phyloP scores from a whole-genome alignment of 768 basidiomycete species.

The Mycena maculata region DNA sequence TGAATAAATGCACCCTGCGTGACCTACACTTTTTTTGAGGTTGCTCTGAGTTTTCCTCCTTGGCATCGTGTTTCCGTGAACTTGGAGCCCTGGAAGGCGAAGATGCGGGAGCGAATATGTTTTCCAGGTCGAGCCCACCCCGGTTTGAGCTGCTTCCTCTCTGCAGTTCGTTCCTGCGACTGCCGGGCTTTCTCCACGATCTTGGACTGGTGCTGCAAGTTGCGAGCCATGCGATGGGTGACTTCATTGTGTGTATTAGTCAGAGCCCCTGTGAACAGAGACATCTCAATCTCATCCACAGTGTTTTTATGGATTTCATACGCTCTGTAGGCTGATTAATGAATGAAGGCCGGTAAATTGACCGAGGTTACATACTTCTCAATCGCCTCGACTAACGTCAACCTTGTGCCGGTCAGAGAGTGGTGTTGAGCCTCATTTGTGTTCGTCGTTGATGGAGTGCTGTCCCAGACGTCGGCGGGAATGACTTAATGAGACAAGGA shows the following conservation, averaged over 20 bases:
- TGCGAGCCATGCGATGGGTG: not conserved
- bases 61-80: too few relatives aligned
- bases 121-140: too few relatives aligned
- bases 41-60: too few relatives aligned
- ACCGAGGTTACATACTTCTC: not conserved
- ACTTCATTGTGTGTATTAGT: conserved; percentile 24
- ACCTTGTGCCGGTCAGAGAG: conserved; percentile 33
- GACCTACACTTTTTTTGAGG: too few relatives aligned
- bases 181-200: not conserved
- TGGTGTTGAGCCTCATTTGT: conserved; percentile 38
- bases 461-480: conserved; percentile 32
- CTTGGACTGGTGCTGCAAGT: not conserved
- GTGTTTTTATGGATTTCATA: conserved; percentile 12
- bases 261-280: conserved; percentile 20
- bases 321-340: not conserved
- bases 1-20: too few relatives aligned
- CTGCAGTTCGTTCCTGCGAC: not conserved
- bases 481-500: conserved; percentile 38
- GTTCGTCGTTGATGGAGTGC: conserved; percentile 38
- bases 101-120: too few relatives aligned
- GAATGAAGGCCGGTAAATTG: not conserved
- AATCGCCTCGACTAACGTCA: conserved; percentile 37
- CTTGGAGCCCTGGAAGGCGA: too few relatives aligned
- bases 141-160: not conserved
- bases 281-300: conserved; percentile 17